phyloP scores from a whole-genome alignment of 805 yeast genomes.

The Kodamaea nitidulidarum region DNA sequence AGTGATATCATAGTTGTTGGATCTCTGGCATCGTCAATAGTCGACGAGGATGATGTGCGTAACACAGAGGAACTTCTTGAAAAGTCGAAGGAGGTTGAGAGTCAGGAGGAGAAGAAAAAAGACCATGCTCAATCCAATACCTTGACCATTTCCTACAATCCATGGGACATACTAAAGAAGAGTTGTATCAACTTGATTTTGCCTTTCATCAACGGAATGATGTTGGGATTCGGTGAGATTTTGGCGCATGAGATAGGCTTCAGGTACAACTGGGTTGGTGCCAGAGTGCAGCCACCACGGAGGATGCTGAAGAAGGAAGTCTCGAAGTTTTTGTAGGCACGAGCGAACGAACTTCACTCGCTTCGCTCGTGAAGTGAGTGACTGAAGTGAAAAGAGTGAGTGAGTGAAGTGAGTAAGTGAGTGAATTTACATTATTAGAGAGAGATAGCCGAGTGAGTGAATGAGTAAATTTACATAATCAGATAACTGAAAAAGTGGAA shows the following conservation, averaged over 20 bases:
- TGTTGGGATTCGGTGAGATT: constrained; percentile 95
- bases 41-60: constrained; percentile 3
- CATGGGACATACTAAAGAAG: constrained; percentile 41
- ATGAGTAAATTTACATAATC: too few relatives aligned
- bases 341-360: not conserved
- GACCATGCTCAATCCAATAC: not conserved
- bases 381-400: too few relatives aligned
- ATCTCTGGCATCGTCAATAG: constrained; percentile 8
- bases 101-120: not conserved
- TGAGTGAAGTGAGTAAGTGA: too few relatives aligned
- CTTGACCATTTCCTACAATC: constrained; percentile 16
- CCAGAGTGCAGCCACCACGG: constrained; percentile 48
- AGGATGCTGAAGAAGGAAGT: constrained; percentile 22
- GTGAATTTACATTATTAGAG: too few relatives aligned
- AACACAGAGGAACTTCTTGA: constrained; percentile 5
- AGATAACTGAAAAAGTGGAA: too few relatives aligned
- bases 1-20: constrained; percentile 22
- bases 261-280: constrained; percentile 70
- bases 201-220: constrained; percentile 89
- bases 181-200: constrained; percentile 71
- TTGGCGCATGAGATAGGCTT: constrained; percentile 91
- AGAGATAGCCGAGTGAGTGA: too few relatives aligned
- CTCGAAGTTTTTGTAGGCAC: constrained; percentile 10
- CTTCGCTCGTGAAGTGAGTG: too few relatives aligned
- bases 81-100: not conserved